Conservation (phyloP, 192 early-diverging fungal species). For the Coemansia sp. region DNA sequence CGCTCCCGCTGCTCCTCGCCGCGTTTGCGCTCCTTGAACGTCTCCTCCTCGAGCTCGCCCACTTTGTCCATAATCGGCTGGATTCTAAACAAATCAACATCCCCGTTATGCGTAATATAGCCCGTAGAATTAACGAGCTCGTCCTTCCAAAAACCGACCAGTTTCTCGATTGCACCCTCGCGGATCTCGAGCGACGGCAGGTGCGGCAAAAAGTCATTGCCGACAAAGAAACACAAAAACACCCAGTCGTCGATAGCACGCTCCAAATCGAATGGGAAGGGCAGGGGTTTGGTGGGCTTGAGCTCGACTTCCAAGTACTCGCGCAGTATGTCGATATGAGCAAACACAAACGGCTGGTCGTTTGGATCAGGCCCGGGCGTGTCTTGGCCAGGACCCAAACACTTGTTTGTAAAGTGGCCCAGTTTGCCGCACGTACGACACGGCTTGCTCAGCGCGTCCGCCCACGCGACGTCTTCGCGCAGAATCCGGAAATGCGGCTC, state of each 20-base stretch:
- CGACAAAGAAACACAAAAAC: slow-evolving; percentile 95
- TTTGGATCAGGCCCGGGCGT: slow-evolving; percentile 24
- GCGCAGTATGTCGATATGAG: slow-evolving; percentile 77
- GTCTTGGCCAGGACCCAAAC: slow-evolving; percentile 16
- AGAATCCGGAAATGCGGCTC: slow-evolving; percentile 97
- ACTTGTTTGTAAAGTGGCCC: slow-evolving; percentile 60
- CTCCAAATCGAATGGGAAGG: slow-evolving; percentile 86
- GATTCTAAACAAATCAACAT: slow-evolving; percentile 70
- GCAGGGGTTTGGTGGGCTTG: slow-evolving; percentile 57
- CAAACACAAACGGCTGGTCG: slow-evolving; percentile 77
- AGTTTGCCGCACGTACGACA: slow-evolving; percentile 65
- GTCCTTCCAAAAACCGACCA: slow-evolving; percentile 89
- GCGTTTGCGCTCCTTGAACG: slow-evolving; percentile 68
- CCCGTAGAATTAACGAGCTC: slow-evolving; percentile 72
- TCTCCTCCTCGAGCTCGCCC: slow-evolving; percentile 78
- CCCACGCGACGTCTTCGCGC: slow-evolving; percentile 91
- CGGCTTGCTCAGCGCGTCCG: slow-evolving; percentile 67
- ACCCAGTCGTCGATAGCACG: slow-evolving; percentile 97
- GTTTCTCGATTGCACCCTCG: slow-evolving; percentile 87
- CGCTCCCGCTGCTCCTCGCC: slow-evolving; percentile 55
- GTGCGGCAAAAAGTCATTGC: slow-evolving; percentile 97
- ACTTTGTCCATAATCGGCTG: slow-evolving; percentile 82
- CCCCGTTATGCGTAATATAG: slow-evolving; percentile 83
- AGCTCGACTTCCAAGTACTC: slow-evolving; percentile 93
- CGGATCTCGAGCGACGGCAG: slow-evolving; percentile 92